These are phyloP conservation scores for Meyerozyma athensensis DNA, from an alignment of 1,139 yeast genomes.

Conservation along the genomic window DNA sequence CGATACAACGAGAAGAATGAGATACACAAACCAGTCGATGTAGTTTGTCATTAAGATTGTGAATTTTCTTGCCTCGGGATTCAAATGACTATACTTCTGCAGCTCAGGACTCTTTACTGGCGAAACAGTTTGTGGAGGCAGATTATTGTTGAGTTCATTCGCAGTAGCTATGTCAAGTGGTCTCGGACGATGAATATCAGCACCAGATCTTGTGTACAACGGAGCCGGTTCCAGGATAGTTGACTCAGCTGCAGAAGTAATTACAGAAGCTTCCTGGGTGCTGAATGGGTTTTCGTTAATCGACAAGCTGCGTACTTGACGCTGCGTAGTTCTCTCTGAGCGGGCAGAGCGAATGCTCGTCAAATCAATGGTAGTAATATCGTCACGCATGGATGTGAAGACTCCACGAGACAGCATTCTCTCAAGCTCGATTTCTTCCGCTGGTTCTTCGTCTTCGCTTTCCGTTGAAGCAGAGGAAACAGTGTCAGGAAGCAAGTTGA, in stretches of 20 bases:
- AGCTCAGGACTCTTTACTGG: neutral
- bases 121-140: constrained; percentile 1
- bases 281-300: constrained; percentile 6
- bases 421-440: constrained; percentile 19
- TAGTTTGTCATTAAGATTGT: constrained; percentile 39
- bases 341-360: constrained; percentile 16
- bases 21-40: constrained; percentile 55
- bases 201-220: neutral
- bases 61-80: constrained; percentile 18
- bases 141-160: neutral
- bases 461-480: constrained; percentile 12
- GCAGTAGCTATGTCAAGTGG: neutral
- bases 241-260: neutral
- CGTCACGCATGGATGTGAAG: constrained; percentile 29
- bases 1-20: constrained; percentile 45
- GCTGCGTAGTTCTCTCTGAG: neutral
- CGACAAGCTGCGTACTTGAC: constrained; percentile 4
- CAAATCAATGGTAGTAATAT: constrained; percentile 35
- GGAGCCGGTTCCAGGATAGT: constrained; percentile 14
- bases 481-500: constrained; percentile 15
- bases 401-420: constrained; percentile 8
- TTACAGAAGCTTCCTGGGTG: neutral
- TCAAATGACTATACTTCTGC: constrained; percentile 7
- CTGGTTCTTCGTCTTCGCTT: constrained; percentile 6
- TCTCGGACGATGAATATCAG: neutral